Evolutionary conservation across 805 yeast species (phyloP), one percentile per base, ranked within the genome.

Genomic region (Yamadazyma phyllophila): DNA sequence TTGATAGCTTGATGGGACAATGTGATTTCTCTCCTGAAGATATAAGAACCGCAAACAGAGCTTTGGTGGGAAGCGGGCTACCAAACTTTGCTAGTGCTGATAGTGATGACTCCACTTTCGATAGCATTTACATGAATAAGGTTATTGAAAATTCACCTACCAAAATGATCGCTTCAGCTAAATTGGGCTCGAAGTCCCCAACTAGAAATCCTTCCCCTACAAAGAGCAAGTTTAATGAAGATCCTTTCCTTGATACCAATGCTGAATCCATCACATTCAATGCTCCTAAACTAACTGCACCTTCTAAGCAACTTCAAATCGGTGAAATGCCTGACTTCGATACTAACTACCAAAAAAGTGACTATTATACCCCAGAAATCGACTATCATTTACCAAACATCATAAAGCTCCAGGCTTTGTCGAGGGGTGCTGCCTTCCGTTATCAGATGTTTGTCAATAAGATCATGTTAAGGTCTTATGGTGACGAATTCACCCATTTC

Each of bases 341-440:
- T 13, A 33, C 32, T 1, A 36, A 47, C 40, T 36, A 45, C 24
- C 48, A 43, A 41, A 50, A 44, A 1, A 47, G 47, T 27, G 26
- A 34, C 3, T 51, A 41, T 37, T 56, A 56, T 51, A 55, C 51
- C 36, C 57, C 55, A 10, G 60, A 52, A 27, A 16, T 53, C 26
- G 55, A 57, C 26, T 26, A 41, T 6, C 49, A 50, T 36, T 24
- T 53, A 7, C 36, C 41, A 2, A 57, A 64, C 43, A 75, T 84
- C 32, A 64, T 74, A 32, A 69, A 65, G 45, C 66, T 90, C 13
- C 96, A 90, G 60, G 79, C 94, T 0, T 64, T 82, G 17, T 76
- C 87, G 13, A 71, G 88, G 52, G 96, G 94, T 14, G 81, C 87
- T 0, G 69, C 80, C 34, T 67, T 78, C 45, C 74, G 96, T 43